Percentiles rank a stretch among this genome's conserved stretches.
Conservation (phyloP, 2,329 filamentous ascomycete species). For the Colletotrichum gloeosporioides region DNA sequence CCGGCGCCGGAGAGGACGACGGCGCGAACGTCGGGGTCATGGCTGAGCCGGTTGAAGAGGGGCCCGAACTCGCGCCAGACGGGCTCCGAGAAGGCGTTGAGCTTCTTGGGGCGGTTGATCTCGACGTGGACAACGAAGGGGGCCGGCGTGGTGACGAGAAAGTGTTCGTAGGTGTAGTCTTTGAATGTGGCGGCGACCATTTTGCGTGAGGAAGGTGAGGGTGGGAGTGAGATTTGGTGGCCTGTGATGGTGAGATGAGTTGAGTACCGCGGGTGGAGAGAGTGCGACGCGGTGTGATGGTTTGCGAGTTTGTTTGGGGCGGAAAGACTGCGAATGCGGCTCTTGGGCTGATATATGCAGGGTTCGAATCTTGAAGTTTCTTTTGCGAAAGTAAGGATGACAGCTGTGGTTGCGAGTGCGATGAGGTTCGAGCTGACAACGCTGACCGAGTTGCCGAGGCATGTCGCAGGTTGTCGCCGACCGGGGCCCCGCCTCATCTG, state of each 20-base stretch:
- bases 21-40: conserved; percentile 74
- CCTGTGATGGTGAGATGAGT: background rate
- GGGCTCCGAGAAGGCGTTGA: conserved; percentile 84
- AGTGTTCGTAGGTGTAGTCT: conserved; percentile 64
- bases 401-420: conserved; percentile 8
- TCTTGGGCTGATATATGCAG: background rate
- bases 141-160: conserved; percentile 74
- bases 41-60: conserved; percentile 76
- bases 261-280: background rate
- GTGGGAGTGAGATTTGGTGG: background rate
- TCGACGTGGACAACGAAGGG: conserved; percentile 87
- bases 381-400: background rate
- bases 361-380: background rate
- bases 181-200: conserved; percentile 20
- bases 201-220: background rate
- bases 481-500: conserved; percentile 11
- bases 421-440: background rate
- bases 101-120: conserved; percentile 84
- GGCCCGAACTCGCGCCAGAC: conserved; percentile 85
- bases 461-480: background rate
- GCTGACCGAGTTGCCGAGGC: conserved; percentile 19
- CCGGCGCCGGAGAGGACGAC: conserved; percentile 84
- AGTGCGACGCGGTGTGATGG: background rate
- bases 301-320: background rate
- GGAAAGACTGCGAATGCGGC: background rate